Conservation (phyloP, 2,329 filamentous ascomycete species). For the Beauveria scarabaeidicola region DNA sequence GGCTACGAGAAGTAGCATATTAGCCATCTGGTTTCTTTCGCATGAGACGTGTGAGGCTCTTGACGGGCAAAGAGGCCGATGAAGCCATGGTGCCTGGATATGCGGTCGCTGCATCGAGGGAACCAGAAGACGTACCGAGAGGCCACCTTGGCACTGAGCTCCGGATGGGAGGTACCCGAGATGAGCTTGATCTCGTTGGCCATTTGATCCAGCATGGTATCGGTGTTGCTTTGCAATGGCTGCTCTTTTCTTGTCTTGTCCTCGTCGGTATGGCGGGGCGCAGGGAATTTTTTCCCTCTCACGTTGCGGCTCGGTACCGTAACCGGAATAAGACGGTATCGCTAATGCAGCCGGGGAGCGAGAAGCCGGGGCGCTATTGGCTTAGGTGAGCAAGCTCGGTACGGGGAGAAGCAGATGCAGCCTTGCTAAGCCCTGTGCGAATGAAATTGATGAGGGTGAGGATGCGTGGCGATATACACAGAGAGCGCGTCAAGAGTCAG, state of each 20-base stretch:
- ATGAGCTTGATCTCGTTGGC: conserved; percentile 46
- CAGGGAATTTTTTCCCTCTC: conserved; percentile 7
- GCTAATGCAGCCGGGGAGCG: not conserved
- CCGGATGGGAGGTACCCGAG: conserved; percentile 40
- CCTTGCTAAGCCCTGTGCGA: not conserved
- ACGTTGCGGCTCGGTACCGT: not conserved
- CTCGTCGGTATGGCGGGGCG: conserved; percentile 6
- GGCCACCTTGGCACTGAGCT: conserved; percentile 38
- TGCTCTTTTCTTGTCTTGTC: not conserved
- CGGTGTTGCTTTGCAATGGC: conserved; percentile 5
- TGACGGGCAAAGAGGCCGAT: not conserved
- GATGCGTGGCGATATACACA: conserved; percentile 1
- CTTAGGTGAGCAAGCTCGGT: not conserved
- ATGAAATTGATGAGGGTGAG: not conserved
- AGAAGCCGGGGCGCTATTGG: not conserved
- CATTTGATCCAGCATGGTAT: conserved; percentile 34
- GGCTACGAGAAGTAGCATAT: conserved; percentile 35
- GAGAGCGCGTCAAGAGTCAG: not conserved
- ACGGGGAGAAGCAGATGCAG: not conserved
- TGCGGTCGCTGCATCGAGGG: not conserved
- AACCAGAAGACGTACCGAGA: conserved; percentile 28
- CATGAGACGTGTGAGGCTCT: not conserved
- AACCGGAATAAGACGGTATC: not conserved
- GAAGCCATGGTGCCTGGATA: not conserved
- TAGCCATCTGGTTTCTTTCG: not conserved